Evolutionary conservation across 2,329 filamentous ascomycete genomes (phyloP), one percentile per base, ranked within the genome.

Genomic region (Fusarium humuli): DNA sequence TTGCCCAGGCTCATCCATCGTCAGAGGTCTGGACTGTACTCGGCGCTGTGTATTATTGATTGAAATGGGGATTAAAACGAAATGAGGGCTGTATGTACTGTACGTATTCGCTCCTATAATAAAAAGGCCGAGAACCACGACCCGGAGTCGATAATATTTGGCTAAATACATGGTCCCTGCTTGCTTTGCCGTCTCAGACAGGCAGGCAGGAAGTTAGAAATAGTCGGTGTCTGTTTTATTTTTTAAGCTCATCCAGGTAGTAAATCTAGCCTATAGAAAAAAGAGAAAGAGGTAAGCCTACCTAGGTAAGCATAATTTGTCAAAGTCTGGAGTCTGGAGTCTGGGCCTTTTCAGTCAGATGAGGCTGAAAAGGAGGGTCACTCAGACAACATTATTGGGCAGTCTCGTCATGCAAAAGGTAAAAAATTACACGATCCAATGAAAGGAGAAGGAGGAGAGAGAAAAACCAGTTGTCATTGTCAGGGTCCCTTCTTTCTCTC

Each of bases 331-430:
- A 32, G 32, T 41, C 30, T 20, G 20, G 30, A 49, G 67, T 69
- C 66, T 60, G 63, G 66, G 47, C 66, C 66, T 61, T 56, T 65
- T 41, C 52, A 18, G 66, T 70, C 67, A 69, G 62, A 70, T 72
- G 69, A 71, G 69, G 69, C 69, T 71, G 56, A 70, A 70, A 70
- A 41, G 67, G 57, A 37, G 67, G 67, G 67, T 59, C 67, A 70
- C 42, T 55, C 41, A 44, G 40, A 49, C 48, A 20, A 59, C 20
- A 5, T 70, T 34, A 70, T 64, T 70, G 67, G 67, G 25, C 45
- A 27, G 50, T 18, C 37, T 9, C 30, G 50, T 42, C 37, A 40
- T 58, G 54, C 42, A 40, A 61, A 52, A 34, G 50, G 45, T 50
- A 57, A 42, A 53, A 50, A 67, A 46, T 46, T 49, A 61, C 18